Conservation (phyloP, 495 filamentous ascomycete genomes). For the Filosporella fistucella region DNA sequence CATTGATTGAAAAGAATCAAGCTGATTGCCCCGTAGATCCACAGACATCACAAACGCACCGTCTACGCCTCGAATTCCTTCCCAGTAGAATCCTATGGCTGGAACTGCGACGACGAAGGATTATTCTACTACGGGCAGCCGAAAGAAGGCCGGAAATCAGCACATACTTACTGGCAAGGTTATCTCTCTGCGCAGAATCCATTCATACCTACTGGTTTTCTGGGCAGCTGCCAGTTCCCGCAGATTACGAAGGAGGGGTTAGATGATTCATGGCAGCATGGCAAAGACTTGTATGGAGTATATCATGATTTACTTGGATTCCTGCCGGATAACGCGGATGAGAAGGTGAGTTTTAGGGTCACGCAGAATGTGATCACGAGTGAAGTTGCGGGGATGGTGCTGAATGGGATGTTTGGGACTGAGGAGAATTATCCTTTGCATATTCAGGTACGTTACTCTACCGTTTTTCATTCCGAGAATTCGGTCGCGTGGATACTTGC, state of each 20-base stretch:
- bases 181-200: conserved; percentile 53
- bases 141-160: conserved; percentile 25
- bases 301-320: conserved; percentile 58
- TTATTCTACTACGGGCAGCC: conserved; percentile 59
- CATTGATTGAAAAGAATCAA: neutral
- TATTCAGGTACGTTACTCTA: conserved; percentile 38
- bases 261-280: conserved; percentile 63
- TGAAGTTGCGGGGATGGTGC: conserved; percentile 62
- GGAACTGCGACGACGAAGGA: conserved; percentile 57
- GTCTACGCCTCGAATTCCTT: conserved; percentile 66
- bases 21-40: conserved; percentile 47
- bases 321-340: conserved; percentile 42
- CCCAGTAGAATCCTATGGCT: conserved; percentile 57
- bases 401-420: conserved; percentile 52
- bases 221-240: conserved; percentile 65
- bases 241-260: conserved; percentile 63
- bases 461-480: too few relatives aligned
- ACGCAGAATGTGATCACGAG: conserved; percentile 69
- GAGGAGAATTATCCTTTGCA: conserved; percentile 36
- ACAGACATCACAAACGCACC: conserved; percentile 70
- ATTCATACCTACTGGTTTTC: conserved; percentile 50
- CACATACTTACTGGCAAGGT: conserved; percentile 49
- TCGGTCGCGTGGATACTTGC: too few relatives aligned
- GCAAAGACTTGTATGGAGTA: conserved; percentile 56
- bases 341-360: conserved; percentile 51